Evolutionary conservation across 371 early-diverging fungal genomes (phyloP), one percentile per base, ranked within the genome.

Genomic region (Cokeromyces recurvatus): DNA sequence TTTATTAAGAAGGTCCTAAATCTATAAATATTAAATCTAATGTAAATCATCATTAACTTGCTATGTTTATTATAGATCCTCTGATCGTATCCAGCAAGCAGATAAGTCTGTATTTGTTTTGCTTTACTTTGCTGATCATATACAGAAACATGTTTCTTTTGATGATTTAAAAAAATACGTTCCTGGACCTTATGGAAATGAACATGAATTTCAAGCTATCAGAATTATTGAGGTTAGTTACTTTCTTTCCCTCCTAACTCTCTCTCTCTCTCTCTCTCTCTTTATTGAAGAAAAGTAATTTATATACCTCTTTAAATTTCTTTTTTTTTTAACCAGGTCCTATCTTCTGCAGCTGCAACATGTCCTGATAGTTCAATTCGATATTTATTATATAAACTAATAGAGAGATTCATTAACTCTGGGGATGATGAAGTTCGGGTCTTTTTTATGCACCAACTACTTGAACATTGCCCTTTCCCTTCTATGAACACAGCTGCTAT

Each of bases 401-500:
- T 66, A 22, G 46, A 55, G n/a, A 53, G 43, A 10, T 21, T 60
- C 12, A 31, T 69, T 5, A 19, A 24, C 15, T 43, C 55, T 34
- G 48, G 57, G 20, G 46, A 51, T 19, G 62, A 67, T 25, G 53
- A 67, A 35, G 42, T 46, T 3, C 47, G 48, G 12, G 23, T 61
- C 24, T 55, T 59, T 20, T 25, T 62, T 20, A 38, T 67, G 9
- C 40, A 16, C 3, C 65, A 66, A 23, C 39, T 71, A 20, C 25
- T 67, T 12, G 48, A 49, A 0, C 45, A 40, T n/a, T 67, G 71
- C 20, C 71, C 71, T 5, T 71, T 50, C 17, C 53, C 59, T 9
- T 43, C 62, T 1, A 71, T 71, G 65, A 61, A 55, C 16, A 57
- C 59, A 11, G 71, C 71, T 1, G 56, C 71, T 15, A 64, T 71